Conservation (phyloP, 1,139 yeast species). For the Nakaseomyces uthaithaninus region DNA sequence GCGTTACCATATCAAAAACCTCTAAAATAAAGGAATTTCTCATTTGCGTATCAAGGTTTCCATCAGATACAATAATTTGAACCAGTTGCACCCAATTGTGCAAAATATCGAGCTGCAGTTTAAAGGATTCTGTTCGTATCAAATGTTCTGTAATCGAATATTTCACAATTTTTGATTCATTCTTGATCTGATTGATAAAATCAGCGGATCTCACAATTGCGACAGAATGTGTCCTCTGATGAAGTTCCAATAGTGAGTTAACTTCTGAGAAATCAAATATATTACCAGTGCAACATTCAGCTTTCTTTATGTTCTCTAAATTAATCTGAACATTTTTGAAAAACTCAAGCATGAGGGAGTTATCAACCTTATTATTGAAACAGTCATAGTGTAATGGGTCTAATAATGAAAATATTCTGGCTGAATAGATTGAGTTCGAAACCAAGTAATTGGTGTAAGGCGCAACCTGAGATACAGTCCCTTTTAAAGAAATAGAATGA, state of each 20-base stretch:
- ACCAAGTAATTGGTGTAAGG: constrained; percentile 49
- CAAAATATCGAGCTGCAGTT: constrained; percentile 51
- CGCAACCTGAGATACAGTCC: constrained; percentile 48
- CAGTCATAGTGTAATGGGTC: constrained; percentile 58
- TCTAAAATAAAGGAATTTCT: constrained; percentile 62
- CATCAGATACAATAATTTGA: constrained; percentile 62
- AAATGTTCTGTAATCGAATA: constrained; percentile 36
- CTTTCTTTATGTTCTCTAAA: constrained; percentile 26
- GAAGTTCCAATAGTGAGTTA: constrained; percentile 30
- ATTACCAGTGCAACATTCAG: constrained; percentile 23
- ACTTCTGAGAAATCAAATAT: constrained; percentile 31
- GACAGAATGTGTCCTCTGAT: constrained; percentile 9
- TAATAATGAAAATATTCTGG: constrained; percentile 57
- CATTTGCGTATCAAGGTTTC: constrained; percentile 36
- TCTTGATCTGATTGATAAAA: constrained; percentile 14
- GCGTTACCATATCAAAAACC: constrained; percentile 65
- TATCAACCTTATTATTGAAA: constrained; percentile 24
- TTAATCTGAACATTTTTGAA: constrained; percentile 37
- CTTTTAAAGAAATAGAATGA: constrained; percentile 46
- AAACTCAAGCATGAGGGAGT: constrained; percentile 27
- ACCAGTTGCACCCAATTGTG: constrained; percentile 80
- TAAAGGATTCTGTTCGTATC: constrained; percentile 40
- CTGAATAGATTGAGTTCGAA: constrained; percentile 38
- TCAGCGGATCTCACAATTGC: constrained; percentile 1
- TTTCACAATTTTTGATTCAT: constrained; percentile 21